Conservation (phyloP, 225 moss, liverwort and hornwort genomes). For the Anthoceros angustus region DNA sequence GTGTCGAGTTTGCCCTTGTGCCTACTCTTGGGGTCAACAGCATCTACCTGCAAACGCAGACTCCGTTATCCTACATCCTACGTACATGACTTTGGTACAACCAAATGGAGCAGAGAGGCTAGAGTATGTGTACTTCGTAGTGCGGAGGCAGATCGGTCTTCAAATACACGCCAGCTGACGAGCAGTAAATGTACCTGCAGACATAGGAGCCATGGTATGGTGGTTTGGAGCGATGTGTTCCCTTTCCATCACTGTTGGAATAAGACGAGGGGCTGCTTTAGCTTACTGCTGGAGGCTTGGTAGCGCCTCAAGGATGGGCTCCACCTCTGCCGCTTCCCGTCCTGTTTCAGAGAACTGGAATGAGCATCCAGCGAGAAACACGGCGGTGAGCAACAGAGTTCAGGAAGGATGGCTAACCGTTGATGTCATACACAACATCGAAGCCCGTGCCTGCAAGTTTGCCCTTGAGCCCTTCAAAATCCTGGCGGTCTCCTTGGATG, state of each 20-base stretch:
- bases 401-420: conserved; percentile 28
- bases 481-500: conserved; percentile 96
- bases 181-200: conserved; percentile 91
- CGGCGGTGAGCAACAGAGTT: background rate
- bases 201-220: background rate
- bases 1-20: conserved; percentile 98
- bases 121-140: conserved; percentile 46
- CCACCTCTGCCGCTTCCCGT: conserved; percentile 72
- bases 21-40: conserved; percentile 91
- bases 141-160: conserved; percentile 96
- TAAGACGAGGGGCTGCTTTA: background rate
- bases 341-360: conserved; percentile 24
- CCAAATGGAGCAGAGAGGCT: background rate
- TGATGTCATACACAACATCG: conserved; percentile 87
- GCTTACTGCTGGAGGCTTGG: conserved; percentile 80
- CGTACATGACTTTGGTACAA: background rate
- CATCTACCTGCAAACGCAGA: conserved; percentile 46
- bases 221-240: no score
- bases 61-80: background rate
- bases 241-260: background rate
- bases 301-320: conserved; percentile 71
- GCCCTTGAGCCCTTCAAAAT: conserved; percentile 66
- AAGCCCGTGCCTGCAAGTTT: conserved; percentile 51
- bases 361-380: background rate
- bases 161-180: conserved; percentile 94